Base-by-base conservation (phyloP, 192 early-diverging fungal species). In the Backusella macrospora region DNA sequence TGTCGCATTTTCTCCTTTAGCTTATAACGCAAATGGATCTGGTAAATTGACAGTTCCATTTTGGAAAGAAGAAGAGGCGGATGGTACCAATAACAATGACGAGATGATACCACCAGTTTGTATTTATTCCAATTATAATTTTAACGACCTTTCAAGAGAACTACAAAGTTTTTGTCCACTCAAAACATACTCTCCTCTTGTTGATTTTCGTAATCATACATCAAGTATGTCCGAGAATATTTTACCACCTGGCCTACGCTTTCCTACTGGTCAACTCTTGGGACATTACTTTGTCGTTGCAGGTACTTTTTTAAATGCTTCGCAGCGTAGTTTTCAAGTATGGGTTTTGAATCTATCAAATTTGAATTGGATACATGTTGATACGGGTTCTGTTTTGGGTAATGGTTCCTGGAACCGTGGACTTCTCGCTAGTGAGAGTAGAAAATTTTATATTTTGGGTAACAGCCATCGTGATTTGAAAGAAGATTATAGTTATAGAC, bases 71-170 rank as follows among this genome's bases (percentile, higher is more conserved):
- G 68, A 38, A 13, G 16, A 34, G 6, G 40, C 46, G 10, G 29
- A 49, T 38, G n/a, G 37, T n/a, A n/a, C 14, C 34, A 18, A 10
- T n/a, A 26, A 15, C 76, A 42, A 84, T 85, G 39, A 81, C 85
- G 5, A 78, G 86, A 43, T 15, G 34, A 10, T 29, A 47, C 70
- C 49, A 26, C 87, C 87, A 12, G 82, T 89, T 29, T 89, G 91
- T 66, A 81, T 94, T 66, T 94, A 94, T 77, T 92, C 92, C 71
- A 94, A 94, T 82, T 92, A 92, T 79, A 94, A 92, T 79, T 94
- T 94, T 69, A 86, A 86, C 3, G 83, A 91, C 44, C 87, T 94
- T 45, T 87, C 89, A 76, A 89, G 93, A 43, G 90, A 92, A 37
- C 84, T 94, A 23, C 92, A 94, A 79, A 80, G 90, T 29, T 85